Conservation (phyloP, 1,284 basidiomycete species). For the Apiotrichum gracile region DNA sequence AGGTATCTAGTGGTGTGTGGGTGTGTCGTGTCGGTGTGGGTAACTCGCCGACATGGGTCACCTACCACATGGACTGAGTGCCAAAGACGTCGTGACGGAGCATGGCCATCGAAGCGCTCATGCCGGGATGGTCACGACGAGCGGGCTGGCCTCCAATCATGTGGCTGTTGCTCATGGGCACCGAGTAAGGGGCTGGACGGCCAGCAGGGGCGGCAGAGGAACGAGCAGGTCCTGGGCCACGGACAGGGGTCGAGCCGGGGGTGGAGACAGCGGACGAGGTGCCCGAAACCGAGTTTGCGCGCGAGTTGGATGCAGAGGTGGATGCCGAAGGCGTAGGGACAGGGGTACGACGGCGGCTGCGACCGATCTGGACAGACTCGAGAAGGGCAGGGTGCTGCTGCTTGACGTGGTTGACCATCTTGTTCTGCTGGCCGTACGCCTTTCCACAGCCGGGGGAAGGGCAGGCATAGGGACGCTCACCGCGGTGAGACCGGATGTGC, state of each 20-base stretch:
- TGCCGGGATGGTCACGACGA: no score
- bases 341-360: conserved; percentile 7
- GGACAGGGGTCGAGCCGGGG: neutral
- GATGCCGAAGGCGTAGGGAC: conserved; percentile 3
- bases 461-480: conserved; percentile 15
- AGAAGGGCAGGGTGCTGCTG: conserved; percentile 15
- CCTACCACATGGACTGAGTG: neutral
- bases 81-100: neutral
- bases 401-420: conserved; percentile 24
- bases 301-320: neutral
- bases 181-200: neutral
- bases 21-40: neutral
- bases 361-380: conserved; percentile 8
- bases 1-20: neutral
- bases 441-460: conserved; percentile 14
- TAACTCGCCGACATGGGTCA: neutral
- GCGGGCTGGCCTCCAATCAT: no score
- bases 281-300: neutral
- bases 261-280: neutral
- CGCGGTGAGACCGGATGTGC: conserved; percentile 19
- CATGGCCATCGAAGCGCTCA: neutral
- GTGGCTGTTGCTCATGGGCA: neutral
- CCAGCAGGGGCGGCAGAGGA: neutral
- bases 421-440: conserved; percentile 22
- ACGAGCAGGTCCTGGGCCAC: neutral